Evolutionary conservation across 768 basidiomycete genomes (phyloP).

Genomic region (Pisolithus microcarpus): DNA sequence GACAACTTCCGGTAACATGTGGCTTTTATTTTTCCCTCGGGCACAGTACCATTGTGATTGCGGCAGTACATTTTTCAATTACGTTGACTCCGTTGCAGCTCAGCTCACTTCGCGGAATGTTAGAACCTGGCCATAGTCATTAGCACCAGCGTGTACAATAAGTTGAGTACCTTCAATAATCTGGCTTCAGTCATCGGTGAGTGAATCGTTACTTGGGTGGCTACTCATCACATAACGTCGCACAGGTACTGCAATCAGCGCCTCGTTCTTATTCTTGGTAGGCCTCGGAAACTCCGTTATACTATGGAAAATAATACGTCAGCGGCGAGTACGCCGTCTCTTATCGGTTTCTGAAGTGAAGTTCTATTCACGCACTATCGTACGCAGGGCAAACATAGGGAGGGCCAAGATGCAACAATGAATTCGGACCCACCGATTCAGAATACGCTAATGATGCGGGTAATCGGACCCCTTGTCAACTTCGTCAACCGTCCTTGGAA

Average conservation of each 20-base stretch:
- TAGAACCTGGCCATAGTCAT: conserved; percentile 74
- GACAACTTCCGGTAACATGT: conserved; percentile 76
- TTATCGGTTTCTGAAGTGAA: background rate
- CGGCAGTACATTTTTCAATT: conserved; percentile 45
- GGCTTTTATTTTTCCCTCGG: conserved; percentile 88
- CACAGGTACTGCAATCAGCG: conserved; percentile 65
- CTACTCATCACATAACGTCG: background rate
- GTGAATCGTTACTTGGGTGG: background rate
- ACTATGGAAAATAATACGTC: conserved; percentile 50
- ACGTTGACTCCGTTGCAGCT: background rate
- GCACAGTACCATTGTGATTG: conserved; percentile 84
- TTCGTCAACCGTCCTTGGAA: conserved; percentile 90
- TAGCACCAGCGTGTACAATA: conserved; percentile 57
- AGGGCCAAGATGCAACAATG: conserved; percentile 22
- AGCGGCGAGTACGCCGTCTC: conserved; percentile 35
- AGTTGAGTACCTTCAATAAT: conserved; percentile 48
- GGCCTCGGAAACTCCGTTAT: conserved; percentile 71
- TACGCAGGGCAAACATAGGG: conserved; percentile 26
- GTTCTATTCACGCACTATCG: background rate
- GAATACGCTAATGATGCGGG: conserved; percentile 66
- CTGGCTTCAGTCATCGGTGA: conserved; percentile 69
- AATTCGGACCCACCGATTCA: conserved; percentile 27
- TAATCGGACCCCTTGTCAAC: conserved; percentile 70
- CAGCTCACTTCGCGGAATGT: background rate
- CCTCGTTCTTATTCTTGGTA: conserved; percentile 68